Evolutionary conservation across 257 asterid genomes (phyloP), one percentile per base, ranked within the genome.

Genomic region (Oldenlandia corymbosa): DNA sequence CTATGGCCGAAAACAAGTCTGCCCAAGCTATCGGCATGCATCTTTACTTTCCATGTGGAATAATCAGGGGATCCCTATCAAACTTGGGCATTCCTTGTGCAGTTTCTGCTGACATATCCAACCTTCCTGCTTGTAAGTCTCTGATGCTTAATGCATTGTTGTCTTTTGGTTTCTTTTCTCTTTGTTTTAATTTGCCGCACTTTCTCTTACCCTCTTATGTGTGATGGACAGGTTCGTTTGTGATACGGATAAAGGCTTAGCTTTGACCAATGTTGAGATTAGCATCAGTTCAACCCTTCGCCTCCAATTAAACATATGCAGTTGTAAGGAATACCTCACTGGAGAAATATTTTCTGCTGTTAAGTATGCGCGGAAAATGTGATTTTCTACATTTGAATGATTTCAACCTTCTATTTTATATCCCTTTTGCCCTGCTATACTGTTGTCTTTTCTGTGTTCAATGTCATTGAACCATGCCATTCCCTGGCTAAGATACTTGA

Each of bases 21-120:
- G 87, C 91, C 43, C 94, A 89, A 79, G 90, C 91, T 60, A 77
- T 91, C 11, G 95, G 97, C 68, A 78, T 92, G 97, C 99, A 92
- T 85, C 90, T 92, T 27, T 92, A 92, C 75, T 92, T 92, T 71
- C 99, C 97, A 28, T 87, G 99, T 80, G 99, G 99, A 62, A 89
- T 92, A 64, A 87, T 92, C 62, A 83, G 99, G 70, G 99, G 99
- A 64, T 96, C 96, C 34, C 97, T 92, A 48, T 89, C 99, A 54
- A 92, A 92, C 84, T 81, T 92, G 87, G 99, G 99, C 65, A 92
- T 92, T 74, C 89, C 89, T n/a, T 89, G 96, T 85, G 99, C 97
- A 72, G 99, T 92, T 78, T 89, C 99, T 73, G 99, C 97, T 46
- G 97, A 92, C 83, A 92, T 84, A 73, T 85, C 96, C 72, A 84